These are phyloP conservation scores for Cyberlindnera lachancei DNA, from an alignment of 805 yeast species.

Conservation along the genomic window DNA sequence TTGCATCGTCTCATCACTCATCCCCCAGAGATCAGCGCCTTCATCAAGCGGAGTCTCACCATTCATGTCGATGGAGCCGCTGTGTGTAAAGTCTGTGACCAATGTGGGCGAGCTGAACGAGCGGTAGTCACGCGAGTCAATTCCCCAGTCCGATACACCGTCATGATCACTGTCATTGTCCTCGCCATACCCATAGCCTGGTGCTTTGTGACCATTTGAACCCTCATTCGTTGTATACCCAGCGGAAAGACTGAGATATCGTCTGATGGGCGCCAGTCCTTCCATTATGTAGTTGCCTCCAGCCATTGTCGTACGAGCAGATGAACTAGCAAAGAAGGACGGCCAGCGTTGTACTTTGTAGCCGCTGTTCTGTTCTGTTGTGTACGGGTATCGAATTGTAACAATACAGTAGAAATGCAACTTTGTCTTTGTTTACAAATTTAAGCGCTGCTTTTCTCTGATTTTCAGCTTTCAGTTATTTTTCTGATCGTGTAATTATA, in stretches of 20 bases:
- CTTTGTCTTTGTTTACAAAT: too few relatives aligned
- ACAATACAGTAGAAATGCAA: too few relatives aligned
- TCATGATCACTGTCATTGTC: slow-evolving; percentile 2
- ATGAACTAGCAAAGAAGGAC: too few relatives aligned
- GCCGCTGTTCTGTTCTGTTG: background rate
- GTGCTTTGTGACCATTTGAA: background rate
- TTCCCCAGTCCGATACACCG: slow-evolving; percentile 21
- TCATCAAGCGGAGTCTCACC: background rate
- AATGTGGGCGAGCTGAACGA: slow-evolving; percentile 21
- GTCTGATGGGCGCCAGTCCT: slow-evolving; percentile 19
- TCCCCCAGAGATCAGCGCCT: slow-evolving; percentile 4
- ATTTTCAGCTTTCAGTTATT: too few relatives aligned
- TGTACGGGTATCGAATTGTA: too few relatives aligned
- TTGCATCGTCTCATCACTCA: slow-evolving; percentile 1
- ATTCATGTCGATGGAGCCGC: slow-evolving; percentile 1
- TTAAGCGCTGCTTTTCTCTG: too few relatives aligned
- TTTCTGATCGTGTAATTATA: too few relatives aligned
- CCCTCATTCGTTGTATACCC: too few relatives aligned
- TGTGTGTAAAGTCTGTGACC: slow-evolving; percentile 12
- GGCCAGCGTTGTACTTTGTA: background rate
- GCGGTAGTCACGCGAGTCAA: slow-evolving; percentile 12
- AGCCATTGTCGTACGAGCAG: slow-evolving; percentile 2
- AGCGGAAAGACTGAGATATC: slow-evolving; percentile 12
- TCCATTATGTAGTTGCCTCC: slow-evolving; percentile 11
- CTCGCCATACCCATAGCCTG: background rate